These are phyloP conservation scores for Acer negundo DNA, from an alignment of 345 rosid genomes.

Conservation along the genomic window DNA sequence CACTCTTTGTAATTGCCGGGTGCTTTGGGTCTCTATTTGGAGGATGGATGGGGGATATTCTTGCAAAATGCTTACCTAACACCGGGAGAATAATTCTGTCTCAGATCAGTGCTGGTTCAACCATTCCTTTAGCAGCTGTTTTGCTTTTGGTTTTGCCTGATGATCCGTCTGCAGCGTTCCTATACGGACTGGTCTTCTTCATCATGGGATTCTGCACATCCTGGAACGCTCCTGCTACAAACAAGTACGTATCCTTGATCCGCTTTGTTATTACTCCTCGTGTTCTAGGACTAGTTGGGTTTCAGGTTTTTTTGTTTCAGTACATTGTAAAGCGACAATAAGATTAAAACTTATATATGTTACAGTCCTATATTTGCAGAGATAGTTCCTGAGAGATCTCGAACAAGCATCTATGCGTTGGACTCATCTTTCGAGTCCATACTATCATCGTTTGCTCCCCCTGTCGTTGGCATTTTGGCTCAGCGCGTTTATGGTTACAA, in stretches of 20 bases:
- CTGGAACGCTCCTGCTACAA: constrained; percentile 70
- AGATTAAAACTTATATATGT: too few relatives aligned
- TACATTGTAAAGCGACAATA: too few relatives aligned
- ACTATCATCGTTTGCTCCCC: constrained; percentile 82
- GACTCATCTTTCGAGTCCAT: constrained; percentile 75
- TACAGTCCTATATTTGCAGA: constrained; percentile 93
- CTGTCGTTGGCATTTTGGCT: constrained; percentile 75
- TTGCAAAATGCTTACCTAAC: constrained; percentile 49
- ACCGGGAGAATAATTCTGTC: constrained; percentile 59
- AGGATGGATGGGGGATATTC: constrained; percentile 62
- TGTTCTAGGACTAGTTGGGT: background rate
- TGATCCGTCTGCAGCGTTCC: constrained; percentile 57
- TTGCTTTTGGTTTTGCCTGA: constrained; percentile 56
- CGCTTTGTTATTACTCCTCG: background rate
- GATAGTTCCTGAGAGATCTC: constrained; percentile 83
- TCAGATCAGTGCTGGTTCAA: constrained; percentile 59
- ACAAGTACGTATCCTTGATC: constrained; percentile 40
- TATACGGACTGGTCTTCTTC: constrained; percentile 50
- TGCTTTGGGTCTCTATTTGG: constrained; percentile 55
- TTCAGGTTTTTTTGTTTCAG: too few relatives aligned
- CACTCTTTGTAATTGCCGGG: constrained; percentile 38
- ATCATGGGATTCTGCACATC: constrained; percentile 59
- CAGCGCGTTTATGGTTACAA: constrained; percentile 79
- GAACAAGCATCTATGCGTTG: constrained; percentile 78
- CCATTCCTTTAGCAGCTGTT: constrained; percentile 66